Conservation (phyloP, 2,329 filamentous ascomycete genomes). For the Ascochyta lentis region DNA sequence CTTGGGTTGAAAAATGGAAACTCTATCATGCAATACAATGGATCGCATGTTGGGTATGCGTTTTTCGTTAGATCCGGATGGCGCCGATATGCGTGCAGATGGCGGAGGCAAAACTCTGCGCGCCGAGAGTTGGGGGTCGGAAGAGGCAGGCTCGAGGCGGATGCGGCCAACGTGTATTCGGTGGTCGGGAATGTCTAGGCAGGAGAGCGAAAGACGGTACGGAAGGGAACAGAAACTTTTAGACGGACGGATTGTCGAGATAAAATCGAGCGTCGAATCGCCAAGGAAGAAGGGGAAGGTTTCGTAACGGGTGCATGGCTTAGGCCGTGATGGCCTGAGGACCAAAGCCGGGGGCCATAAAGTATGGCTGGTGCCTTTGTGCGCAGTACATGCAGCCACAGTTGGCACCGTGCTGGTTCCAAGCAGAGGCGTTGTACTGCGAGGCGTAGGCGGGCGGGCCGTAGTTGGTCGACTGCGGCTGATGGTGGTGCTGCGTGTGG, state of each 20-base stretch:
- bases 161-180: constrained; percentile 30
- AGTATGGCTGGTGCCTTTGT: constrained; percentile 48
- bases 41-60: constrained; percentile 41
- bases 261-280: constrained; percentile 32
- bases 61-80: constrained; percentile 47
- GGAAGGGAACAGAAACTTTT: constrained; percentile 41
- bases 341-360: constrained; percentile 49
- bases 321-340: constrained; percentile 48
- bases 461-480: constrained; percentile 49
- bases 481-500: constrained; percentile 54
- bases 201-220: constrained; percentile 10
- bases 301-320: constrained; percentile 4
- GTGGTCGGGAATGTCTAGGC: constrained; percentile 22
- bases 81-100: constrained; percentile 47
- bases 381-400: constrained; percentile 49
- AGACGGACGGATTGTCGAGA: constrained; percentile 42
- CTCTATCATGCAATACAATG: constrained; percentile 49
- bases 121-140: constrained; percentile 23
- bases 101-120: constrained; percentile 40
- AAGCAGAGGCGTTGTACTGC: constrained; percentile 46
- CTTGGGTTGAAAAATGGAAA: constrained; percentile 25
- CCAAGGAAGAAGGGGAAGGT: constrained; percentile 26
- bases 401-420: constrained; percentile 47
- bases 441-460: constrained; percentile 42
- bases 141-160: constrained; percentile 28